Conservation (phyloP, 1,139 yeast species). For the Zygoascus meyerae region DNA sequence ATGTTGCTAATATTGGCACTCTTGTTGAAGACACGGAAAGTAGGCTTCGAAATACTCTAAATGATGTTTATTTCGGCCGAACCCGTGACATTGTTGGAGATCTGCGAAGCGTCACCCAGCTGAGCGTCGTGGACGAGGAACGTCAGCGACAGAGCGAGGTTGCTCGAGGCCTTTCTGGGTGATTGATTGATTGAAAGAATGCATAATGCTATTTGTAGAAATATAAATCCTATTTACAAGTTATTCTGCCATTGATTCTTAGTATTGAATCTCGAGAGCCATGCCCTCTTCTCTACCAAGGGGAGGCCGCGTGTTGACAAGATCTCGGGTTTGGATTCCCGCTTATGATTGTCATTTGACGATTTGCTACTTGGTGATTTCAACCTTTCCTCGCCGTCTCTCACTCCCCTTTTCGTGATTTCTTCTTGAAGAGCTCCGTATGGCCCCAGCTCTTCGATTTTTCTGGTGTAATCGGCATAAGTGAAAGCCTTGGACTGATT, state of each 20-base stretch:
- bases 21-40: slow-evolving; percentile 85
- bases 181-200: no score
- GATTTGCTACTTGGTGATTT: no score
- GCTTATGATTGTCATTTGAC: no score
- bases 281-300: no score
- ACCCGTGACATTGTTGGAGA: slow-evolving; percentile 80
- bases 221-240: no score
- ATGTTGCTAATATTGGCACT: slow-evolving; percentile 79
- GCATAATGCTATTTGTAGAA: no score
- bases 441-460: slow-evolving; percentile 7
- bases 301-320: no score
- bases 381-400: background rate
- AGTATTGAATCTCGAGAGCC: no score
- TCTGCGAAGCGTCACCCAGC: slow-evolving; percentile 45
- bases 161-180: slow-evolving; percentile 24
- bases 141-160: slow-evolving; percentile 29
- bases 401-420: slow-evolving; percentile 2
- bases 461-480: background rate
- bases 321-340: no score
- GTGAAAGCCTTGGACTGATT: background rate
- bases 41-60: slow-evolving; percentile 77
- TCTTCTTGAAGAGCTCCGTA: slow-evolving; percentile 5
- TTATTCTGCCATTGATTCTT: no score
- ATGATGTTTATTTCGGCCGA: slow-evolving; percentile 93
- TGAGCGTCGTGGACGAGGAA: slow-evolving; percentile 30